Percentiles rank a stretch among this genome's conserved stretches.
phyloP scores from a whole-genome alignment of 768 basidiomycete species.

The Lentinula edodes region DNA sequence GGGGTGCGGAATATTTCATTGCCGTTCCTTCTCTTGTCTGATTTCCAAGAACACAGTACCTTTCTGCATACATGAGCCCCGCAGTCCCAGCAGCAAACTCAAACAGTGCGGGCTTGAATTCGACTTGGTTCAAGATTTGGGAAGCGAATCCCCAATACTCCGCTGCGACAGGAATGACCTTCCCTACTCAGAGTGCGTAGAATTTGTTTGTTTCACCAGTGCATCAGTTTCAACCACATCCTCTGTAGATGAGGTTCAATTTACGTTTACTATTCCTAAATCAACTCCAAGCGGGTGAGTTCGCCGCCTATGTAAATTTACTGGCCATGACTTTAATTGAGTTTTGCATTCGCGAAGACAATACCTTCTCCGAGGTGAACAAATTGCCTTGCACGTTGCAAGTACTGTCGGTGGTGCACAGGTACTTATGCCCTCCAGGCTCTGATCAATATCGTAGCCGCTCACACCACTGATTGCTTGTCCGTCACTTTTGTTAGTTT shows the following conservation, averaged over 20 bases:
- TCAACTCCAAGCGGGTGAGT: constrained; percentile 25
- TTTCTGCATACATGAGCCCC: constrained; percentile 27
- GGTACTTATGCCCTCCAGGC: constrained; percentile 5
- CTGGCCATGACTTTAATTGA: background rate
- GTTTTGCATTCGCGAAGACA: constrained; percentile 6
- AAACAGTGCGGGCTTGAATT: constrained; percentile 33
- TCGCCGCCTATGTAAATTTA: background rate
- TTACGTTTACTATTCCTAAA: constrained; percentile 29
- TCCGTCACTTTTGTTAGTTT: constrained; percentile 15
- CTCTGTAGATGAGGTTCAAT: constrained; percentile 21
- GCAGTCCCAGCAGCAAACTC: constrained; percentile 29
- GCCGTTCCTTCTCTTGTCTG: too few relatives aligned
- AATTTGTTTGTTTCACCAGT: background rate
- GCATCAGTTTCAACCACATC: background rate
- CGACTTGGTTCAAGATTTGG: constrained; percentile 42
- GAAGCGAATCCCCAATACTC: constrained; percentile 29
- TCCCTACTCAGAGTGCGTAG: constrained; percentile 19
- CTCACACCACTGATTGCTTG: too few relatives aligned
- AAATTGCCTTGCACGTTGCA: constrained; percentile 30
- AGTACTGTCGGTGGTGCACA: constrained; percentile 23
- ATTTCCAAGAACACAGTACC: constrained; percentile 15
- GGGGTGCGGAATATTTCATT: constrained; percentile 14
- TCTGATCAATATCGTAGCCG: too few relatives aligned
- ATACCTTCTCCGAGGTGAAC: constrained; percentile 28
- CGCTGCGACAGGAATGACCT: constrained; percentile 23